Conservation (phyloP, 352 stramenopile genomes). For the Blastocystis sp. region DNA sequence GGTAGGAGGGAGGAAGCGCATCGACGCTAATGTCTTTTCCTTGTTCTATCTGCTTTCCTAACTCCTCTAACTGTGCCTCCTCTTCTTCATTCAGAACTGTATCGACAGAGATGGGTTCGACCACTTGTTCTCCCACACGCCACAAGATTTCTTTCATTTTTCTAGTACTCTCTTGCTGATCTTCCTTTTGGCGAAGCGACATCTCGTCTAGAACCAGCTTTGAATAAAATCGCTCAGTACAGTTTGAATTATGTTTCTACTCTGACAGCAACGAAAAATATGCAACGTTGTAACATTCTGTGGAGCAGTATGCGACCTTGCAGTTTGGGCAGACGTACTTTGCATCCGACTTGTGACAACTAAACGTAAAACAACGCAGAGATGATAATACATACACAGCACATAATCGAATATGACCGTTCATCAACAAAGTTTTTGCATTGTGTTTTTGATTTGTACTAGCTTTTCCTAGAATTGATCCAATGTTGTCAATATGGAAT, state of each 20-base stretch:
- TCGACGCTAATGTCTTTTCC: neutral
- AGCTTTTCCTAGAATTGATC: neutral
- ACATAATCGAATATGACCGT: neutral
- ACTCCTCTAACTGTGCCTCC: slow-evolving; percentile 3
- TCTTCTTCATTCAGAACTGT: slow-evolving; percentile 11
- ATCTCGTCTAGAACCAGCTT: slow-evolving; percentile 55
- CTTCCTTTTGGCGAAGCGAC: slow-evolving; percentile 30
- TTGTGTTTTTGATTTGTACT: neutral
- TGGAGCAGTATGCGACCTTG: slow-evolving; percentile 52
- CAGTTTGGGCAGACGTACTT: slow-evolving; percentile 55
- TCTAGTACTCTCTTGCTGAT: neutral
- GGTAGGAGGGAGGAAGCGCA: neutral
- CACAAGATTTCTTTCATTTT: slow-evolving; percentile 8
- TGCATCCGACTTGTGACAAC: slow-evolving; percentile 13
- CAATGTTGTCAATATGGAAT: slow-evolving; percentile 78
- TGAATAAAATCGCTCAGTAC: slow-evolving; percentile 46
- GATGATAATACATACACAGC: neutral
- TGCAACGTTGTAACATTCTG: slow-evolving; percentile 28
- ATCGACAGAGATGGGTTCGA: neutral
- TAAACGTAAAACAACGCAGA: neutral
- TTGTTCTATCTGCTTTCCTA: slow-evolving; percentile 1
- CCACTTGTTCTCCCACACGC: neutral
- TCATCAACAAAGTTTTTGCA: neutral
- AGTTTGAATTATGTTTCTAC: slow-evolving; percentile 59
- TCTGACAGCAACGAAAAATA: neutral